These are phyloP conservation scores for Carex scoparia DNA, from an alignment of 176 grass and related monocot genomes.

Conservation along the genomic window DNA sequence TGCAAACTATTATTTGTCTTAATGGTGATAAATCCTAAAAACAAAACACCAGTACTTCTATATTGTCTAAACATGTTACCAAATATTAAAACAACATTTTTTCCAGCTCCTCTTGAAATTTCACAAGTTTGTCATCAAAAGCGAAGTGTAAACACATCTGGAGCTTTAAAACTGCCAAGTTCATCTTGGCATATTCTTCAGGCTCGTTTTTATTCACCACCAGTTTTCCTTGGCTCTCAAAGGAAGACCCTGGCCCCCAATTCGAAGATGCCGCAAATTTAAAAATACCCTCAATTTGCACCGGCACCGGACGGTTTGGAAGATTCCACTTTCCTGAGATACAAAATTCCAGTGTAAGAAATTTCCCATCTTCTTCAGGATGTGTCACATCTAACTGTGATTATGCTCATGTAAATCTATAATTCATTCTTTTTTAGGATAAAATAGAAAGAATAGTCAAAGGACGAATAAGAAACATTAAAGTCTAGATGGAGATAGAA, in stretches of 20 bases:
- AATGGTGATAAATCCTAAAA: too few relatives aligned
- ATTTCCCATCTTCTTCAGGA: too few relatives aligned
- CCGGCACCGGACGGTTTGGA: background rate
- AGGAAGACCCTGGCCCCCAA: background rate
- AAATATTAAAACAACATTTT: background rate
- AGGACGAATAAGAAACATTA: too few relatives aligned
- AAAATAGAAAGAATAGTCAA: too few relatives aligned
- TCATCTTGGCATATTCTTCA: background rate
- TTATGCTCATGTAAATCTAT: too few relatives aligned
- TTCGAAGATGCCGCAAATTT: background rate
- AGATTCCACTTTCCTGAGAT: background rate
- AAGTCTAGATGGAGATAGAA: too few relatives aligned
- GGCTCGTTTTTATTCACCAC: background rate
- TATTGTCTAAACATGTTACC: too few relatives aligned
- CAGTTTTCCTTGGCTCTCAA: background rate
- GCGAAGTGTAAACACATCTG: background rate
- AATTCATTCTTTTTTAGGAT: too few relatives aligned
- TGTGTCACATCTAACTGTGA: too few relatives aligned
- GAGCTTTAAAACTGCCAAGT: background rate
- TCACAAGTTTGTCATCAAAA: background rate
- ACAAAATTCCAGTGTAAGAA: background rate
- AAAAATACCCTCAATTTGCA: background rate
- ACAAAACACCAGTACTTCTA: too few relatives aligned
- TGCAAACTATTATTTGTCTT: too few relatives aligned
- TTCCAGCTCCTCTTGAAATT: background rate